Base-by-base conservation (phyloP, 2,329 filamentous ascomycete genomes). In the Penicillium sp. region DNA sequence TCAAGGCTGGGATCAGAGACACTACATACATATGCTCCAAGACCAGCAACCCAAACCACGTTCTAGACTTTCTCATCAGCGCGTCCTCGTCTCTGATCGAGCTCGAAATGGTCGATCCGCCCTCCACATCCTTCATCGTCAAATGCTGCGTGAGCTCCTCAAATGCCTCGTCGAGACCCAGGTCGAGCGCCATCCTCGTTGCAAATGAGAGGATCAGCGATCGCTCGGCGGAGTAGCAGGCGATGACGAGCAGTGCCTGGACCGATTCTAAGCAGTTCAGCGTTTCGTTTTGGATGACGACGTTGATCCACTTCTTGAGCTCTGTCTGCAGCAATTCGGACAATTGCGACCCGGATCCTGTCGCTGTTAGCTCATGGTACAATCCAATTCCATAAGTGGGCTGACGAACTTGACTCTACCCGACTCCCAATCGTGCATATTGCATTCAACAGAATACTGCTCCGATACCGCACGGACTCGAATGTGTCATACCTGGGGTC, bases 21-120 rank as follows among this genome's bases (percentile, higher is more conserved):
- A 17, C n/a, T 6, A 51, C 63, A 46, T 57, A 77, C 66, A 83
- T 85, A 62, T 85, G 79, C 26, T 85, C 83, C 11, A 86, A 70
- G 21, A 85, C 81, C 61, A 84, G 78, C 4, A 85, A 75, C 3
- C 81, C 82, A 68, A 85, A 81, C 83, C 84, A 86, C 0, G 83
- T 79, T 45, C 84, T 75, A 0, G 79, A 73, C 52, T 77, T 77
- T 23, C 78, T 73, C 73, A 82, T 79, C 58, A 84, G 66, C 11
- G 69, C 65, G 17, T 71, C 65, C 44, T 78, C 76, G 23, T 73
- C 69, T 5, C 64, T 64, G 17, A 35, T 41, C 58, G 47, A 48
- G 15, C 58, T 55, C 1, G 70, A 26, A 7, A 66, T 62, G 7
- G 65, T 60, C 31, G 67, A 58, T 1, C 31, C 13, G 13, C 58